Base-by-base conservation (phyloP, 2,329 filamentous ascomycete genomes). In the Penicillium sp. region DNA sequence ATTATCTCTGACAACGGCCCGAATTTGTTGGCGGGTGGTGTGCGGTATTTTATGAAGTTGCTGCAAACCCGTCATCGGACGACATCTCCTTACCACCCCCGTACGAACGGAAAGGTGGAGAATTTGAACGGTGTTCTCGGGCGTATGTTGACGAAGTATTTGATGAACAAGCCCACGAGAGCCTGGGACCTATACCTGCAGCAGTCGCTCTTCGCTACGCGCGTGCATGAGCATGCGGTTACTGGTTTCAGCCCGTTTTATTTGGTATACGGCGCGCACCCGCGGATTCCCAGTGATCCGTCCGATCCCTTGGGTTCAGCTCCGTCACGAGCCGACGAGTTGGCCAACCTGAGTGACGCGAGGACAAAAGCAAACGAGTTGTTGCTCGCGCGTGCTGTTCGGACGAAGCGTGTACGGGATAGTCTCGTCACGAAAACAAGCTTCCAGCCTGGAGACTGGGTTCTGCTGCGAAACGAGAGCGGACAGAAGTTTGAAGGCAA, bases 91-190 rank as follows among this genome's bases (percentile, higher is more conserved):
- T 55, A 49, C 4, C 46, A 52, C n/a, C 20, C 29, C 3, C 25
- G 29, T 8, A 55, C 42, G 13, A 55, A 55, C 33, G 32, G 24
- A 0, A 52, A 52, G 20, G 6, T 54, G 10, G 25, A 55, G 8
- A 49, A 55, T 24, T 41, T 55, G 13, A 54, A 52, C 42, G 33
- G 42, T 1, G 7, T 52, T 25, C 6, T 54, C 3, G 33, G 33
- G 1, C 4, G 31, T 1, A 54, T 49, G 24, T 20, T 54, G 6
- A 54, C 6, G 13, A 54, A 49, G 33, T 49, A 46, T 18, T 23
- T 52, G 18, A 54, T 54, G 44, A 24, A 25, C 18, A 51, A 48
- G 13, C 29, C 31, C n/a, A 54, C 23, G 15, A 42, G 28, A n/a
- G 4, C 15, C 12, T 52, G 33, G 33, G 42, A 49, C 24, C 24